Percentiles rank a stretch among this genome's conserved stretches.
phyloP scores from a whole-genome alignment of 495 filamentous ascomycete species.

The Chaetomium tenue region DNA sequence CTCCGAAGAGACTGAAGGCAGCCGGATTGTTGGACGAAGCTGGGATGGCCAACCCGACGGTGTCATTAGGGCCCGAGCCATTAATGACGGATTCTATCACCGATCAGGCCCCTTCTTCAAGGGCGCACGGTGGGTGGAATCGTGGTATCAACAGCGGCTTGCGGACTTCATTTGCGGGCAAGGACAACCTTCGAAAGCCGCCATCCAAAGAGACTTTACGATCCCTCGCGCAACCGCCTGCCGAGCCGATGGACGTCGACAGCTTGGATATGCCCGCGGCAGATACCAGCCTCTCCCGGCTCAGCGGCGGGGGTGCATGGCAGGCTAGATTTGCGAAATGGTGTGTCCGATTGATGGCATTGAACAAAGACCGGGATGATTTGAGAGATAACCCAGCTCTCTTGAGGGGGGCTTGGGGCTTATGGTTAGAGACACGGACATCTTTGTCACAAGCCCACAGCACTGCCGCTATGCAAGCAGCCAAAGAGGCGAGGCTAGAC shows the following conservation, averaged over 20 bases:
- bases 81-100: constrained; percentile 9
- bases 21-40: constrained; percentile 29
- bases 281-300: constrained; percentile 4
- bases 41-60: constrained; percentile 36
- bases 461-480: constrained; percentile 1
- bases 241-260: constrained; percentile 3
- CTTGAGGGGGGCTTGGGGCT: constrained; percentile 25
- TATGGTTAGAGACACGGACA: constrained; percentile 24
- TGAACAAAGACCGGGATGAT: constrained; percentile 21
- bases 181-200: constrained; percentile 17
- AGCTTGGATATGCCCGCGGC: constrained; percentile 20
- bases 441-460: not conserved
- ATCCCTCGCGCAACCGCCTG: not conserved
- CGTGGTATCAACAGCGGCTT: constrained; percentile 36
- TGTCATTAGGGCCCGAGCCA: constrained; percentile 17
- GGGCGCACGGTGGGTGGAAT: constrained; percentile 39
- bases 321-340: constrained; percentile 23
- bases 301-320: constrained; percentile 16
- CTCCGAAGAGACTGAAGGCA: constrained; percentile 3
- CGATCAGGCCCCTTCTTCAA: constrained; percentile 1
- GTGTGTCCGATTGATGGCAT: constrained; percentile 23
- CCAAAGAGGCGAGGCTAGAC: constrained; percentile 1
- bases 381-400: constrained; percentile 22
- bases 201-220: constrained; percentile 1
- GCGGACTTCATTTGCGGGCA: constrained; percentile 31